phyloP scores from a whole-genome alignment of 805 yeast species.

The Candida caryicola region DNA sequence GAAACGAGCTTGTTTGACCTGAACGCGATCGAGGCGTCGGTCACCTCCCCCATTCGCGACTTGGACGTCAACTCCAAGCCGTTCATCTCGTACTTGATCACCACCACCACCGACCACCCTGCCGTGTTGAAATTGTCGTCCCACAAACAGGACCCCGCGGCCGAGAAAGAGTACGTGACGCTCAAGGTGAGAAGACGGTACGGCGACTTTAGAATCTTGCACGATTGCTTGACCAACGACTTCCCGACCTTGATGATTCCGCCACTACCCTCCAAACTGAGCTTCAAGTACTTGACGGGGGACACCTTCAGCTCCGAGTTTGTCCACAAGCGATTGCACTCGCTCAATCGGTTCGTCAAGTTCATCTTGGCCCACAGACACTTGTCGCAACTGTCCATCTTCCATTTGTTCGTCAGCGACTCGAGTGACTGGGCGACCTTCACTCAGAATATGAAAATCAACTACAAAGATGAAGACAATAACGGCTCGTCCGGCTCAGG shows the following conservation, averaged over 20 bases:
- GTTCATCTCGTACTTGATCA: constrained; percentile 68
- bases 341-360: constrained; percentile 71
- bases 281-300: constrained; percentile 89
- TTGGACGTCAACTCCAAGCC: constrained; percentile 68
- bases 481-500: constrained; percentile 6
- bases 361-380: constrained; percentile 74
- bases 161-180: constrained; percentile 16
- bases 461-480: constrained; percentile 17
- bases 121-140: constrained; percentile 39
- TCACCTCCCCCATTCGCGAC: constrained; percentile 64
- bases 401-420: constrained; percentile 66
- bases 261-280: constrained; percentile 89
- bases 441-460: constrained; percentile 51
- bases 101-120: constrained; percentile 63
- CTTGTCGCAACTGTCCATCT: constrained; percentile 65
- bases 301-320: constrained; percentile 86
- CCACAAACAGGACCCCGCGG: constrained; percentile 8
- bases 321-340: constrained; percentile 76
- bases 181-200: constrained; percentile 71
- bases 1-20: constrained; percentile 1
- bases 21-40: constrained; percentile 27
- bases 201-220: constrained; percentile 79
- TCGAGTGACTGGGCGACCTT: constrained; percentile 72
- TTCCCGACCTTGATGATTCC: constrained; percentile 86
- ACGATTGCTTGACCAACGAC: constrained; percentile 70